Conservation (phyloP, 108 stramenopile genomes). For the Cyclotella atomus region DNA sequence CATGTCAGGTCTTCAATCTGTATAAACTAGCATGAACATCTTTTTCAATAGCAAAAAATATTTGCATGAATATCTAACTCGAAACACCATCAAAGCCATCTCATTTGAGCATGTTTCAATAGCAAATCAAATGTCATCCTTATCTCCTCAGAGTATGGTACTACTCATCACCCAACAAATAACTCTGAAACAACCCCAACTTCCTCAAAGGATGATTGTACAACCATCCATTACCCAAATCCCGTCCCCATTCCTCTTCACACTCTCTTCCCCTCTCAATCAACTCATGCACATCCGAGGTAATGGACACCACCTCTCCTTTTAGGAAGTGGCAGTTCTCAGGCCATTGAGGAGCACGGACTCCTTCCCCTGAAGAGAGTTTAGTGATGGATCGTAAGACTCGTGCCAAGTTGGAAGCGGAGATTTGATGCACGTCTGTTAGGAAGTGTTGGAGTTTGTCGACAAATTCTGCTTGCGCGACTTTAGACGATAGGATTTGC, state of each 20-base stretch:
- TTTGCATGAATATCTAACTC: background rate
- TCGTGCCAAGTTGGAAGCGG: background rate
- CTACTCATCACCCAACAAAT: background rate
- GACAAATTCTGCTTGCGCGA: background rate
- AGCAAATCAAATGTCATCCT: no score
- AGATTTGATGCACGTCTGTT: background rate
- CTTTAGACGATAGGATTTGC: background rate
- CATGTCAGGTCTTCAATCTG: background rate
- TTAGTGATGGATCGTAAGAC: background rate
- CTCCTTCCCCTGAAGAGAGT: background rate
- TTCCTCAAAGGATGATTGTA: background rate
- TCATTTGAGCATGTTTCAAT: background rate
- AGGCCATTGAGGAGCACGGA: conserved; percentile 1
- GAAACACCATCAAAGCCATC: background rate
- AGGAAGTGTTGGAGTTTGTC: background rate
- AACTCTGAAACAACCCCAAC: background rate
- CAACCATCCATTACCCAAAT: conserved; percentile 9
- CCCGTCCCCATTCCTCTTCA: conserved; percentile 4
- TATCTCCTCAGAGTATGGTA: background rate
- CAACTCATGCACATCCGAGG: background rate
- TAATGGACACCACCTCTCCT: background rate
- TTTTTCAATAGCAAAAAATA: background rate
- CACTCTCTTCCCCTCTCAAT: conserved; percentile 2
- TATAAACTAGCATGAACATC: background rate
- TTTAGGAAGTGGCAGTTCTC: background rate